Percentiles rank a stretch among this genome's conserved stretches.
Evolutionary conservation across 192 early-diverging fungal genomes (phyloP).

Genomic region (Podila horticola): DNA sequence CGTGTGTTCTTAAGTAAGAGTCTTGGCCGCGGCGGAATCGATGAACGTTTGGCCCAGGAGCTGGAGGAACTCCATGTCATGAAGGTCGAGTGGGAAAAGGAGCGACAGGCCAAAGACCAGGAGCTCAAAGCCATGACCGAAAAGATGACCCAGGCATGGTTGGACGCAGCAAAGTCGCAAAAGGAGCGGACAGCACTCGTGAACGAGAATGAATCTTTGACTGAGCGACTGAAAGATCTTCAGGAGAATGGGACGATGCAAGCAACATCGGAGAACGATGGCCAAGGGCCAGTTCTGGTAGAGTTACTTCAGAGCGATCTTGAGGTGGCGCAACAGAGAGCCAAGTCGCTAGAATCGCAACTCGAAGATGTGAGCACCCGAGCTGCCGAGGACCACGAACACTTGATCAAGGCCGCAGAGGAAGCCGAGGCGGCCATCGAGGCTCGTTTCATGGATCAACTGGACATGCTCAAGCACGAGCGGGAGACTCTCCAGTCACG

Average conservation of each 20-base stretch:
- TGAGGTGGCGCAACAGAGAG: slow-evolving; percentile 39
- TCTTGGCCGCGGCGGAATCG: slow-evolving; percentile 36
- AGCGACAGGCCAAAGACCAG: slow-evolving; percentile 47
- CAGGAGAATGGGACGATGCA: slow-evolving; percentile 1
- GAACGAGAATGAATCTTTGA: slow-evolving; percentile 17
- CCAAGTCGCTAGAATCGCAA: slow-evolving; percentile 20
- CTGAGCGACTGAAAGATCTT: background rate
- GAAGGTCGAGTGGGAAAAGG: slow-evolving; percentile 41
- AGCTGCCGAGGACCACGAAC: slow-evolving; percentile 31
- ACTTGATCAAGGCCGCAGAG: slow-evolving; percentile 5
- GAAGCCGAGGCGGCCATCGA: slow-evolving; percentile 14
- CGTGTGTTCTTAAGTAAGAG: slow-evolving; percentile 43
- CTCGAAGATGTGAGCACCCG: slow-evolving; percentile 49
- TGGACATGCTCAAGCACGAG: slow-evolving; percentile 23
- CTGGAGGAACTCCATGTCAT: slow-evolving; percentile 44
- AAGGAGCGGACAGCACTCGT: slow-evolving; percentile 36
- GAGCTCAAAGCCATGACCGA: slow-evolving; percentile 45
- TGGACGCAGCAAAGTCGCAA: slow-evolving; percentile 31
- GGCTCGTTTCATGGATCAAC: slow-evolving; percentile 14
- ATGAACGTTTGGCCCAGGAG: slow-evolving; percentile 41
- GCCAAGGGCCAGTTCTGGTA: slow-evolving; percentile 21
- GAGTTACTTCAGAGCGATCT: slow-evolving; percentile 41
- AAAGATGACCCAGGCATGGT: slow-evolving; percentile 51
- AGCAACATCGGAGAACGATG: slow-evolving; percentile 2
- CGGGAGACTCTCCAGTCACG: slow-evolving; percentile 28